Evolutionary conservation across 2,329 filamentous ascomycete species (phyloP), one percentile per base, ranked within the genome.

Genomic region (Stagonosporopsis vannaccii): DNA sequence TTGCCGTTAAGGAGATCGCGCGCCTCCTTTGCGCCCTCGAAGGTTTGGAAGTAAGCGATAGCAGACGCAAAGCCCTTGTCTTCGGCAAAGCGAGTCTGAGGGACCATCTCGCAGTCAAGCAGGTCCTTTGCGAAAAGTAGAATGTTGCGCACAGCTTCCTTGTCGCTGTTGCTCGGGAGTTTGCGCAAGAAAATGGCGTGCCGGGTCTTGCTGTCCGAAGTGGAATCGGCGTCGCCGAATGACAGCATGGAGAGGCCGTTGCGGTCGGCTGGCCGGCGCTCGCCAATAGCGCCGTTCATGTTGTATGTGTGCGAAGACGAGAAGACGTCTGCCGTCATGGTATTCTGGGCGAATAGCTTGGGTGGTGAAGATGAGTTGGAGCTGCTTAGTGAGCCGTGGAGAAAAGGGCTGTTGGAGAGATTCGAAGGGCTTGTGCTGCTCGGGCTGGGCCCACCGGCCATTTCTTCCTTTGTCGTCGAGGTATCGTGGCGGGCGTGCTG

Each of bases 111-210:
- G 51, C 82, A 82, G 60, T 86, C 83, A 44, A 86, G 75, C 44
- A 88, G 79, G 60, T 88, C 85, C 64, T 86, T 85, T 19, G 86
- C 84, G 64, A 89, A 88, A n/a, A 87, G 78, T 6, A 89, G 77
- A 79, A 89, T 86, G 70, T 83, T 86, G 61, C 83, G 81, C 52
- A 89, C 79, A 17, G 83, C 79, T 60, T 87, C 85, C 46, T 79
- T 75, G 66, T 81, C 84, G 39, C 82, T 87, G 69, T 81, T 86
- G 56, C 78, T 80, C 4, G 86, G 84, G 13, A 89, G 78, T 63
- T 82, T 85, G 67, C 85, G 84, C 76, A 89, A 79, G 51, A 85
- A 72, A 58, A 89, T 78, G 49, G 74, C 66, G 45, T 74, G 67
- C 30, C 63, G 62, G 40, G 51, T 59, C 42, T 69, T 70, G 46